Evolutionary conservation across 495 filamentous ascomycete genomes (phyloP), one percentile per base, ranked within the genome.

Genomic region (Chaetomium cochliodes): DNA sequence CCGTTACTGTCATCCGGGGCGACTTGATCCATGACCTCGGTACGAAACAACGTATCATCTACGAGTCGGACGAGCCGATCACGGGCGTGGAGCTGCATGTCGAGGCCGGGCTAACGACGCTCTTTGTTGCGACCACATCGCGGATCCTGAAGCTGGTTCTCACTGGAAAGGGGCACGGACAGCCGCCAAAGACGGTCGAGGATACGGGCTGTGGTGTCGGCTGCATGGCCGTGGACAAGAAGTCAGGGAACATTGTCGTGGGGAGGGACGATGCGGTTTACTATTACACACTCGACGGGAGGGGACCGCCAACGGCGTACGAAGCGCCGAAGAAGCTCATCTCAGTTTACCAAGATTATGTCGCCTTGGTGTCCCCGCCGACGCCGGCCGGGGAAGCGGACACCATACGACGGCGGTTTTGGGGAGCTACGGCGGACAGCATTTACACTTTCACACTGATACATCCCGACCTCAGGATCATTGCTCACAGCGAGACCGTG

Each of bases 1-100:
- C 92, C 12, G 94, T 98, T 33, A 96, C 92, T 11, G 87, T 97
- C 42, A 90, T 98, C 63, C 86, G 94, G 46, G 94, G 94, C 59
- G 94, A 98, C 76, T 78, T 98, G 53, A 92, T 98, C 64, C 91
- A 98, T 74, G 96, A 98, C 74, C 86, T 92, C 64, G 94, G 94
- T n/a, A 90, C 94, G 42, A 93, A 92, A 73, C 94, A 98, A 74
- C 86, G 96, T 25, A 93, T 93, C 30, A 92, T 98, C 30, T 96
- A 96, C 77, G 94, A 97, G 70, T 96, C 93, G 3, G 92, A 98
- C 68, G 94, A 98, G 69, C 94, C 94, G 0, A 88, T 98, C 44
- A 98, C 94, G 0, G 94, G 92, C 5, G 88, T 97, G 23, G 89
- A 91, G 60, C 86, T 96, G 65, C 81, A 85, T 33, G 84, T 88